Conservation (phyloP, 805 yeast species). For the Torulaspora quercuum region DNA sequence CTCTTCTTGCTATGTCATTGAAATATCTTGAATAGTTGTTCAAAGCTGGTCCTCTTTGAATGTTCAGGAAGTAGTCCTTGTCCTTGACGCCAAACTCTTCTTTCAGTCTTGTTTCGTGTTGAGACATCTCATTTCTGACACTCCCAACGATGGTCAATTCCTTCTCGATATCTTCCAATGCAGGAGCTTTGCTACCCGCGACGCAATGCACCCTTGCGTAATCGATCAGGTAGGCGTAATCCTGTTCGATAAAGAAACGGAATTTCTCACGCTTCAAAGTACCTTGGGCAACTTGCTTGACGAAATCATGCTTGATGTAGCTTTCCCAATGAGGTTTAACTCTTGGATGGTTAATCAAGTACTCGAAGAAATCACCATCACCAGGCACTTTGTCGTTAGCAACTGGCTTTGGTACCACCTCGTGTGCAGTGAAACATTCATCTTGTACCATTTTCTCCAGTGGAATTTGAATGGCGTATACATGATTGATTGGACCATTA, state of each 20-base stretch:
- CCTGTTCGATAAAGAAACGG: slow-evolving; percentile 52
- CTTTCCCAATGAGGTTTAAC: slow-evolving; percentile 54
- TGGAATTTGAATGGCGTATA: slow-evolving; percentile 39
- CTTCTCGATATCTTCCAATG: slow-evolving; percentile 47
- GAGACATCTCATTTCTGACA: slow-evolving; percentile 52
- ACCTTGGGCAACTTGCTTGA: slow-evolving; percentile 50
- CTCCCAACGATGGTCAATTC: slow-evolving; percentile 50
- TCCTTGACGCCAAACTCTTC: slow-evolving; percentile 38
- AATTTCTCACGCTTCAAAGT: slow-evolving; percentile 49
- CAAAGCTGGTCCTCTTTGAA: slow-evolving; percentile 55
- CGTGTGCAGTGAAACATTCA: slow-evolving; percentile 32
- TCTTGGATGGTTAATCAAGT: slow-evolving; percentile 52
- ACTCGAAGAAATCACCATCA: slow-evolving; percentile 42
- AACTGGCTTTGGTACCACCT: slow-evolving; percentile 14
- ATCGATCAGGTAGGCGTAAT: slow-evolving; percentile 63
- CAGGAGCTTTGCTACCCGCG: slow-evolving; percentile 61
- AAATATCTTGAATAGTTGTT: slow-evolving; percentile 59
- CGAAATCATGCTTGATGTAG: slow-evolving; percentile 62
- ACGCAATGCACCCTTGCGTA: slow-evolving; percentile 64
- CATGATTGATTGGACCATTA: slow-evolving; percentile 77
- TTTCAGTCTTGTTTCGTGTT: slow-evolving; percentile 51
- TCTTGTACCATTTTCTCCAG: slow-evolving; percentile 36
- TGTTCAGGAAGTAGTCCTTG: slow-evolving; percentile 44
- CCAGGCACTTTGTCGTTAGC: slow-evolving; percentile 5
- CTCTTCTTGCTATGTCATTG: slow-evolving; percentile 47